Conservation (phyloP, 495 filamentous ascomycete genomes). For the Penicillium manginii region DNA sequence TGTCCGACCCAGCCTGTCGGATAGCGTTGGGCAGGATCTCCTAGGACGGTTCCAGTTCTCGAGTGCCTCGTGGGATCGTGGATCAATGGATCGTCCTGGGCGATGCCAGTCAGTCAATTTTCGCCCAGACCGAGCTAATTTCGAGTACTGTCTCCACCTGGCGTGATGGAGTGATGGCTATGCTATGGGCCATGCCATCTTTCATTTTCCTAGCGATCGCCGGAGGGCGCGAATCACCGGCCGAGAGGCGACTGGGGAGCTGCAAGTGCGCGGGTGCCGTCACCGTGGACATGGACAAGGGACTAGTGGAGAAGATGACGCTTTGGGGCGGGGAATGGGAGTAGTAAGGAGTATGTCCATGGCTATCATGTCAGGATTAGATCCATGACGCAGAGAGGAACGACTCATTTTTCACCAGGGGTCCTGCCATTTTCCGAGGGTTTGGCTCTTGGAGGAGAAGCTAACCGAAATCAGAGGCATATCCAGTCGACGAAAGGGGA, state of each 20-base stretch:
- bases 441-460: constrained; percentile 20
- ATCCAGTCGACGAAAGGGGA: neutral
- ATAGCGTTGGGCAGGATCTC: constrained; percentile 33
- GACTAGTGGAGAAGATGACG: constrained; percentile 27
- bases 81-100: constrained; percentile 1
- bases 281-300: constrained; percentile 35
- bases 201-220: constrained; percentile 17
- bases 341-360: neutral
- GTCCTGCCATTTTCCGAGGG: constrained; percentile 35
- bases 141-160: neutral
- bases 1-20: constrained; percentile 32
- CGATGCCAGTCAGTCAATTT: constrained; percentile 4
- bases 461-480: constrained; percentile 14
- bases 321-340: constrained; percentile 4
- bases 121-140: neutral
- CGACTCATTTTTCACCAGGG: constrained; percentile 4
- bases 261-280: constrained; percentile 35
- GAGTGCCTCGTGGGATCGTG: constrained; percentile 3
- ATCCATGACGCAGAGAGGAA: constrained; percentile 25
- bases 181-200: neutral
- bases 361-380: constrained; percentile 7
- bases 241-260: constrained; percentile 13
- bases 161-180: neutral
- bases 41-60: neutral
- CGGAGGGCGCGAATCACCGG: constrained; percentile 25